Percentiles rank a stretch among this genome's conserved stretches.
Conservation (phyloP, 1,139 yeast species). For the Nakaseomyces bracarensis region DNA sequence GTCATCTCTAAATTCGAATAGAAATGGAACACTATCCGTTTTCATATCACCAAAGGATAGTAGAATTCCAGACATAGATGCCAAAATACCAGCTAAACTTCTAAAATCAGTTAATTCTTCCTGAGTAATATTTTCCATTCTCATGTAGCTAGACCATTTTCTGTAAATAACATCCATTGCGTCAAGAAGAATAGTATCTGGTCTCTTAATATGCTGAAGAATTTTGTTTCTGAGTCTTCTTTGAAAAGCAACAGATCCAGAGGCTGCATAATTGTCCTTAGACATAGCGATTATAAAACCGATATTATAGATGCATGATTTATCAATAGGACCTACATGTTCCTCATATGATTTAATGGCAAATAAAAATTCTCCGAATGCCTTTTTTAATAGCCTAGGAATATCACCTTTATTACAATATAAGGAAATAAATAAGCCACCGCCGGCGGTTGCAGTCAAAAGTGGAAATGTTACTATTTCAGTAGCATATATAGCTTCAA, state of each 20-base stretch:
- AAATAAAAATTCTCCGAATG: slow-evolving; percentile 17
- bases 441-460: slow-evolving; percentile 24
- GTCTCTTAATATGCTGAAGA: slow-evolving; percentile 43
- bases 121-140: slow-evolving; percentile 18
- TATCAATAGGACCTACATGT: slow-evolving; percentile 16
- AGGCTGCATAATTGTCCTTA: slow-evolving; percentile 53
- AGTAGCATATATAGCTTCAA: slow-evolving; percentile 15
- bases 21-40: slow-evolving; percentile 26
- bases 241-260: slow-evolving; percentile 76
- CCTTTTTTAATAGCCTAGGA: slow-evolving; percentile 17
- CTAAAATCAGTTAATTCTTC: slow-evolving; percentile 39
- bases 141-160: slow-evolving; percentile 37
- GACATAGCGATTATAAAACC: slow-evolving; percentile 45
- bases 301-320: slow-evolving; percentile 32
- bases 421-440: slow-evolving; percentile 26
- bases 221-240: slow-evolving; percentile 53
- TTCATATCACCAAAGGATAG: slow-evolving; percentile 33
- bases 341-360: slow-evolving; percentile 18
- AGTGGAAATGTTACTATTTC: slow-evolving; percentile 21
- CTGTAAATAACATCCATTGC: slow-evolving; percentile 56
- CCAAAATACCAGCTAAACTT: slow-evolving; percentile 54
- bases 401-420: slow-evolving; percentile 20
- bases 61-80: slow-evolving; percentile 52
- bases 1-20: slow-evolving; percentile 28
- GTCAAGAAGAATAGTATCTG: slow-evolving; percentile 52